These are phyloP conservation scores for Tylopilus subfusipes DNA, from an alignment of 768 basidiomycete genomes.

Conservation along the genomic window DNA sequence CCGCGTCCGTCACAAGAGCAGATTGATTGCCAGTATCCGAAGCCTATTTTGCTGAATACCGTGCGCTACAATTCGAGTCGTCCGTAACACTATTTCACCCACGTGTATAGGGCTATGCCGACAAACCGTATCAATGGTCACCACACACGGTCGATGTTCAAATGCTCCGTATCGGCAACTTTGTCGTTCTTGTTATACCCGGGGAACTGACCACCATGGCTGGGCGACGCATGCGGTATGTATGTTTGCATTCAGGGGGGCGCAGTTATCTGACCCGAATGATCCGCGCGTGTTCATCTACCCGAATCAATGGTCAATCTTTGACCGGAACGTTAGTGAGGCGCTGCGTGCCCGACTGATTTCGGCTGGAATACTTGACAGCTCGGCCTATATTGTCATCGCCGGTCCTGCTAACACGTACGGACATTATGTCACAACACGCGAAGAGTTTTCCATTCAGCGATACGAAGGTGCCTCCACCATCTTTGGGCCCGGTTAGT, in stretches of 20 bases:
- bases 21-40: slow-evolving; percentile 68
- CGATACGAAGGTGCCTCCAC: slow-evolving; percentile 83
- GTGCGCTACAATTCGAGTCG: slow-evolving; percentile 1
- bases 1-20: slow-evolving; percentile 61
- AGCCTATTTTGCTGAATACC: slow-evolving; percentile 75
- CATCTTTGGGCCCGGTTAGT: slow-evolving; percentile 69
- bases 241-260: not conserved
- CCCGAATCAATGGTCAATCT: not conserved
- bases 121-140: slow-evolving; percentile 70
- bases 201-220: slow-evolving; percentile 84
- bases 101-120: slow-evolving; percentile 51
- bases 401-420: slow-evolving; percentile 84
- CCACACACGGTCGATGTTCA: slow-evolving; percentile 72
- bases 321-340: slow-evolving; percentile 40
- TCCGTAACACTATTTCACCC: slow-evolving; percentile 17
- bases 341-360: slow-evolving; percentile 65
- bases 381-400: slow-evolving; percentile 71
- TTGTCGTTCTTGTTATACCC: slow-evolving; percentile 72
- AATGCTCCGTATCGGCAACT: slow-evolving; percentile 71
- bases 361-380: slow-evolving; percentile 56
- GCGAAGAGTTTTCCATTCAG: slow-evolving; percentile 70
- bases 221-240: slow-evolving; percentile 68
- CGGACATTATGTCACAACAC: slow-evolving; percentile 68
- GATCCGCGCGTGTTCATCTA: not conserved
- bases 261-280: slow-evolving; percentile 4